Conservation (phyloP, 345 rosid species). For the Acer yangbiense region DNA sequence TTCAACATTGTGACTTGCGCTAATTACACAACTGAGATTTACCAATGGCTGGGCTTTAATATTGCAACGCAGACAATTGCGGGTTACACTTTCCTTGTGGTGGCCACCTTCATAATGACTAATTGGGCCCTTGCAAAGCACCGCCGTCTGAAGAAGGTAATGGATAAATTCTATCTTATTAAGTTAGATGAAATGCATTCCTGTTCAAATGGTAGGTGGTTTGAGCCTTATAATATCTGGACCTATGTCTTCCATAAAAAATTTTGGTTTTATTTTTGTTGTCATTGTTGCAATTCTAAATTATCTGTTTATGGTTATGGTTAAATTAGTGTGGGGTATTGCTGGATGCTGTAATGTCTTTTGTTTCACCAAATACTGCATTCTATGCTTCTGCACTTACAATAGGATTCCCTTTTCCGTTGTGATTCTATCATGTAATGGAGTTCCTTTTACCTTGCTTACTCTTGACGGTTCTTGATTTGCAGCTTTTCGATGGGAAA, state of each 20-base stretch:
- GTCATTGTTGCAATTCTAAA: background rate
- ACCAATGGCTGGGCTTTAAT: constrained; percentile 63
- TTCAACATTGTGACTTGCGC: constrained; percentile 54
- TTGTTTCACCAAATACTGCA: background rate
- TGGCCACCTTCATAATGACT: constrained; percentile 50
- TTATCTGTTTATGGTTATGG: background rate
- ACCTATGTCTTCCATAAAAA: background rate
- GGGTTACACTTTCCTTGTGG: constrained; percentile 47
- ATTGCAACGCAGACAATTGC: constrained; percentile 58
- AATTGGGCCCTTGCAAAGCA: constrained; percentile 66
- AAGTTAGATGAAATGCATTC: background rate
- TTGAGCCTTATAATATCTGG: background rate
- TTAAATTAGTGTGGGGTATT: background rate
- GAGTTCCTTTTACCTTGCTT: background rate
- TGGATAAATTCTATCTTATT: background rate
- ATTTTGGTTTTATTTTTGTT: no score
- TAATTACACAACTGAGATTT: constrained; percentile 61
- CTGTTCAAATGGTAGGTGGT: background rate
- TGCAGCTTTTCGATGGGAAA: constrained; percentile 56
- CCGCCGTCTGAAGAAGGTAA: constrained; percentile 53
- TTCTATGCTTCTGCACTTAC: background rate
- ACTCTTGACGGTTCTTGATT: background rate
- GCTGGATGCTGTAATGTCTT: background rate
- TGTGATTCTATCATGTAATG: background rate
- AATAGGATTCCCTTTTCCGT: background rate